Conservation (phyloP, 768 basidiomycete genomes). For the Boletellus emodensis region DNA sequence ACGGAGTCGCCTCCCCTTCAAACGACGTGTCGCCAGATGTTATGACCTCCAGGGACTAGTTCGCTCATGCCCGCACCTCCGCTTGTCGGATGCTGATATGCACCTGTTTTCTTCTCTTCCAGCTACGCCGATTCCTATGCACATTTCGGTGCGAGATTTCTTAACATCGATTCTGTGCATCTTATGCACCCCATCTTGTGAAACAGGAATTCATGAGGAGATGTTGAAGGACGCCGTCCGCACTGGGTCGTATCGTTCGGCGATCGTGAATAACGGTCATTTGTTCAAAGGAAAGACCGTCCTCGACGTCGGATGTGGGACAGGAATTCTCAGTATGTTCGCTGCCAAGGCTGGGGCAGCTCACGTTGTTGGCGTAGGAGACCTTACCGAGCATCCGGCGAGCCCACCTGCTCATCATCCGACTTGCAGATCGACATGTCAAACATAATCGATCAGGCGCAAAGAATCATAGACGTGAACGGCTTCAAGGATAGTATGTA, state of each 20-base stretch:
- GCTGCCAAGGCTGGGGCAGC: slow-evolving; percentile 94
- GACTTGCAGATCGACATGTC: slow-evolving; percentile 92
- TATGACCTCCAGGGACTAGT: slow-evolving; percentile 91
- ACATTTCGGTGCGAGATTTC: slow-evolving; percentile 67
- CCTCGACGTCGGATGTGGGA: slow-evolving; percentile 97
- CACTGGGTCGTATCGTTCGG: slow-evolving; percentile 90
- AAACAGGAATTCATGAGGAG: slow-evolving; percentile 92
- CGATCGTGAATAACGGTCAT: slow-evolving; percentile 92
- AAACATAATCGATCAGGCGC: slow-evolving; percentile 98
- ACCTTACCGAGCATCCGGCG: slow-evolving; percentile 3
- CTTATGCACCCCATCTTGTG: slow-evolving; percentile 5
- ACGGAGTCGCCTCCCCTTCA: slow-evolving; percentile 30
- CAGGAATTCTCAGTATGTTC: slow-evolving; percentile 97
- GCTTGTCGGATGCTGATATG: slow-evolving; percentile 35
- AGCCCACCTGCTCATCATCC: slow-evolving; percentile 12
- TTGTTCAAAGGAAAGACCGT: slow-evolving; percentile 97
- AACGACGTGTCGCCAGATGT: slow-evolving; percentile 31
- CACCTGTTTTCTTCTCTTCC: slow-evolving; percentile 33
- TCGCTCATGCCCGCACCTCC: slow-evolving; percentile 39
- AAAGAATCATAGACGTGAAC: slow-evolving; percentile 94
- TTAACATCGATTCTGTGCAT: background rate
- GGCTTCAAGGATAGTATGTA: slow-evolving; percentile 90
- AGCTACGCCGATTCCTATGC: slow-evolving; percentile 97
- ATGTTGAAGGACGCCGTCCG: slow-evolving; percentile 98
- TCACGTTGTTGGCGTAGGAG: slow-evolving; percentile 84